Evolutionary conservation across 257 asterid species (phyloP), one percentile per base, ranked within the genome.

Genomic region (Solanum bulbocastanum): DNA sequence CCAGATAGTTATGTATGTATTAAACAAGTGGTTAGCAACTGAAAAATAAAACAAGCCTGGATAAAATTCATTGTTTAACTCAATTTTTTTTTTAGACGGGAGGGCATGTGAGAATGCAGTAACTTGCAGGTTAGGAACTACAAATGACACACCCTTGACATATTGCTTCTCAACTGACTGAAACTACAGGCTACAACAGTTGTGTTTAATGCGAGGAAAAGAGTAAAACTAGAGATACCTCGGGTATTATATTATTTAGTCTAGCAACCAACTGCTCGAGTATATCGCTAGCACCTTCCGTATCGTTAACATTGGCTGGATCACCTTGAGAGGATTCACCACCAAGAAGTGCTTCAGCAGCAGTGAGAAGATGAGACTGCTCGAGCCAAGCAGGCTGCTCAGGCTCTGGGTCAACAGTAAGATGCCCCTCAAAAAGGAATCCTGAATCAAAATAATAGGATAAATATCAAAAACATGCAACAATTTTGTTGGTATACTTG

Each of bases 341-440:
- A 60, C 88, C 72, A 83, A 92, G 88, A 92, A 97, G 89, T 44
- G 95, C 89, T 12, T 97, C 95, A 60, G 96, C 97, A 6, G 99
- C 98, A 3, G 93, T 88, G 68, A 93, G 90, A 87, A 97, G 92
- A 88, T 94, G 94, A 32, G 97, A 89, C 37, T 46, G 95, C 85
- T 96, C 94, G 84, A 97, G 88, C 99, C 99, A 97, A 83, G 90
- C 92, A 3, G 99, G 98, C 91, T 95, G 98, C 56, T 96, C 97
- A 91, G 99, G 99, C 93, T 96, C 99, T 23, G 93, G 94, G 88
- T 97, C 99, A 22, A 96, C 98, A 27, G 99, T 96, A 37, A 97
- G 98, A 90, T 97, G 99, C 90, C 99, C 99, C 92, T 97, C 99
- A 84, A 97, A 97, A 75, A 97, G 93, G 90, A 91, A 97, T 60